Evolutionary conservation across 345 rosid species (phyloP), one percentile per base, ranked within the genome.

Genomic region (Ricinus communis): DNA sequence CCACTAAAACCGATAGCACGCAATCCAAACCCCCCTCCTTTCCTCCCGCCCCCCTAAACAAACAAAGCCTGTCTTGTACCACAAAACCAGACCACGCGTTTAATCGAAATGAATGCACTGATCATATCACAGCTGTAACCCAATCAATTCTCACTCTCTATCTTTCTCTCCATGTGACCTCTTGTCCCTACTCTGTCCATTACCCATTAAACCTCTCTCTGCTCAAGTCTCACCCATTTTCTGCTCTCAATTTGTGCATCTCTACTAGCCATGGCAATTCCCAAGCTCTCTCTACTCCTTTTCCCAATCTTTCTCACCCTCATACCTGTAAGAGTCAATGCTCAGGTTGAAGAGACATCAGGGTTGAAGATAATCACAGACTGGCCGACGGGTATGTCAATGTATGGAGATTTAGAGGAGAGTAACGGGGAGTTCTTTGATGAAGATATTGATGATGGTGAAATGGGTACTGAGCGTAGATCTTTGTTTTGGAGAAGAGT

Each of bases 401-500:
- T 58, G 68, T 74, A 59, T 58, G 19, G 8, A 1, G 63, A 19
- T 60, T 43, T 66, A 22, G 72, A 76, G 2, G 71, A 52, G 13
- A 18, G 30, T 4, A 22, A 24, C 0, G 69, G 46, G 62, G 58
- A 58, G 59, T 49, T 66, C 14, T 45, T 63, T 0, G 85, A 58
- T 2, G 68, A 14, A n/a, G 80, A 66, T 0, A 78, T 64, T 5
- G 86, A 66, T 0, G 79, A 61, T 0, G 78, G 71, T 0, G 81
- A 62, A 10, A 88, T 19, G 15, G 79, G 47, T 15, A 85, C 0
- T 59, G 63, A 15, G 0, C 87, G 97, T 12, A 76, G 98, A 73
- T 90, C 92, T 11, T 65, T 94, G 79, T 90, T 86, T 70, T 91
- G 97, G 96, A 69, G 75, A 61, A 66, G 87, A 51, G 53, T 47